A percentile compares a stretch with the other conserved stretches of the same genome.
Evolutionary conservation across 2,329 filamentous ascomycete species (phyloP).

Genomic region (Piedraia hortae): DNA sequence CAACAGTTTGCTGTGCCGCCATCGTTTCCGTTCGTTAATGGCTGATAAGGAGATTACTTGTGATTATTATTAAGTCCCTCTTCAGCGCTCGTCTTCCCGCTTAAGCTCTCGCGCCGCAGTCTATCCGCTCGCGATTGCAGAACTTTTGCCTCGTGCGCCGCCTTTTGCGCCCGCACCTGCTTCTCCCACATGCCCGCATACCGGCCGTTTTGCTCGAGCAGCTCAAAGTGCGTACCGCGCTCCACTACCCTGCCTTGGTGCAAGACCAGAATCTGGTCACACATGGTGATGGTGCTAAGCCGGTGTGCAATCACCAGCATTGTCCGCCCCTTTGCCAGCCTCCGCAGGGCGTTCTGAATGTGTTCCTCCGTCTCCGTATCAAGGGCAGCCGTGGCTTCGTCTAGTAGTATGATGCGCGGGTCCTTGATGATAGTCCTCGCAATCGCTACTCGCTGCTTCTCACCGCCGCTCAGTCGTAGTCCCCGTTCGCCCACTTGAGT

Average conservation of each 20-base stretch:
- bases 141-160: slow-evolving; percentile 21
- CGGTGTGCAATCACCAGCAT: slow-evolving; percentile 78
- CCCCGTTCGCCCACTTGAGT: slow-evolving; percentile 83
- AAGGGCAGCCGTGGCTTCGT: slow-evolving; percentile 75
- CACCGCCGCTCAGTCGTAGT: slow-evolving; percentile 61
- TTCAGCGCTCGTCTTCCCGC: too few species aligned
- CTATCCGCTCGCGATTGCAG: slow-evolving; percentile 23
- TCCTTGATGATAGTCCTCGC: slow-evolving; percentile 81
- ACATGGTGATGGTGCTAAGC: slow-evolving; percentile 26
- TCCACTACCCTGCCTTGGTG: slow-evolving; percentile 25
- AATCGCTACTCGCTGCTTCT: slow-evolving; percentile 84
- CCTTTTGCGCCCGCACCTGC: slow-evolving; percentile 22
- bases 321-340: slow-evolving; percentile 59
- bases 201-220: slow-evolving; percentile 19
- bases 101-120: slow-evolving; percentile 21
- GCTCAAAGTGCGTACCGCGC: slow-evolving; percentile 23
- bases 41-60: too few species aligned
- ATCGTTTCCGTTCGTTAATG: too few species aligned
- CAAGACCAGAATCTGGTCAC: slow-evolving; percentile 28
- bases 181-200: slow-evolving; percentile 26
- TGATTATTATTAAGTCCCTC: too few species aligned
- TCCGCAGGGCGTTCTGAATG: slow-evolving; percentile 65
- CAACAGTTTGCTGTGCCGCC: too few species aligned
- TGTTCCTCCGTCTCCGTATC: slow-evolving; percentile 84
- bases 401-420: slow-evolving; percentile 70